Conservation (phyloP, 495 filamentous ascomycete species). For the Clohesyomyces aquaticus region DNA sequence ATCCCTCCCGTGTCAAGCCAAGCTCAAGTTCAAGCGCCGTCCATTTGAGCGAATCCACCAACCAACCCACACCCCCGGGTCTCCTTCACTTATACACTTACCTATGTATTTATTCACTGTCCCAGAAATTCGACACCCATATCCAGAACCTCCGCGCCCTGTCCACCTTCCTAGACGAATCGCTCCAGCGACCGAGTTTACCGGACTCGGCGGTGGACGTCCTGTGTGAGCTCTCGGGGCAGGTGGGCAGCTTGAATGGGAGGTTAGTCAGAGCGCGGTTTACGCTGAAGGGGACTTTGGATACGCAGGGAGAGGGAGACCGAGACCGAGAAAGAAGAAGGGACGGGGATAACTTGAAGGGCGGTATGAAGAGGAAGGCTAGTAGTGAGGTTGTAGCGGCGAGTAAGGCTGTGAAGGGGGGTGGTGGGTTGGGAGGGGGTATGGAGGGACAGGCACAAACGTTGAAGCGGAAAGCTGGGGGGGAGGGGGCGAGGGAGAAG, state of each 20-base stretch:
- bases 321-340: background rate
- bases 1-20: too few relatives aligned
- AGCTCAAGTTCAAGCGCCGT: too few relatives aligned
- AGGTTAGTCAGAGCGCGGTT: background rate
- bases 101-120: background rate
- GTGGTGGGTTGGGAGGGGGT: background rate
- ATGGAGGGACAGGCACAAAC: background rate
- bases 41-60: too few relatives aligned
- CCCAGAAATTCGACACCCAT: conserved; percentile 16
- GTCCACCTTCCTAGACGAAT: conserved; percentile 5
- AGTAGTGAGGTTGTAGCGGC: background rate
- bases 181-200: background rate
- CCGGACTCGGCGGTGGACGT: background rate
- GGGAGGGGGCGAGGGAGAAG: background rate
- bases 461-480: background rate
- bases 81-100: background rate
- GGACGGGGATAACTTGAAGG: background rate
- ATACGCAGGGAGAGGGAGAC: background rate
- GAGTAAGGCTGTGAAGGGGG: background rate
- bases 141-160: conserved; percentile 14
- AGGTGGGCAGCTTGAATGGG: background rate
- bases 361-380: background rate
- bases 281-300: too few relatives aligned
- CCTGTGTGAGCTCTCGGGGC: background rate
- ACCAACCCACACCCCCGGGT: background rate